Evolutionary conservation across 2,329 filamentous ascomycete species (phyloP).

Genomic region (Fusarium xylarioides): DNA sequence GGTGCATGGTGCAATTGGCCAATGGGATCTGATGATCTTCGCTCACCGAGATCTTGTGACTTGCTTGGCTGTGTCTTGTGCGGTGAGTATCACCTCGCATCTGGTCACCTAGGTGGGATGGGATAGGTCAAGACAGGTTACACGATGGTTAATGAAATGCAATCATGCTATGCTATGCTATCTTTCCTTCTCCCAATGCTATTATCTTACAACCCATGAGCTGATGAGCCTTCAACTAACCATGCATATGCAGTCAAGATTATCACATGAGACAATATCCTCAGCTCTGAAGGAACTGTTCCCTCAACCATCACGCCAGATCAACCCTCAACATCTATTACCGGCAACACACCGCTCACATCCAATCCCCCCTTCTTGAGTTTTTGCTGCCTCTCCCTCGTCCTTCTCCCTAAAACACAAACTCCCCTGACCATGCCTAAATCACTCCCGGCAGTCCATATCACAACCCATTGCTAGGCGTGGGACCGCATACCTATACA

Average conservation of each 20-base stretch:
- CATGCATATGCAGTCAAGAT: background rate
- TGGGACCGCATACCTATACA: slow-evolving; percentile 15
- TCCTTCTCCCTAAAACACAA: slow-evolving; percentile 7
- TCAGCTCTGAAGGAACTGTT: background rate
- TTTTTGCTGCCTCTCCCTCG: slow-evolving; percentile 2
- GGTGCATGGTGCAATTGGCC: slow-evolving; percentile 33
- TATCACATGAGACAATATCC: slow-evolving; percentile 3
- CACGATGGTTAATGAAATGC: background rate
- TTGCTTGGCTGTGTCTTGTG: slow-evolving; percentile 12
- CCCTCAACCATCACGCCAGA: slow-evolving; percentile 14
- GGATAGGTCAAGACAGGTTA: background rate
- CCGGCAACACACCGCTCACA: slow-evolving; percentile 9
- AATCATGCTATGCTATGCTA: slow-evolving; percentile 1
- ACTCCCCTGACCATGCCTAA: slow-evolving; percentile 16
- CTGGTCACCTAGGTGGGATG: background rate
- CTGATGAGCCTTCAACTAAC: background rate
- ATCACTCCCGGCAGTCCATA: slow-evolving; percentile 10
- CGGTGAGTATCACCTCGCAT: slow-evolving; percentile 16
- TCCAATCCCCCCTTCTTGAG: background rate
- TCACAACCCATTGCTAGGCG: slow-evolving; percentile 9
- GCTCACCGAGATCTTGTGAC: slow-evolving; percentile 33
- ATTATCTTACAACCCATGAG: slow-evolving; percentile 7
- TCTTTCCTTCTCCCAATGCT: background rate
- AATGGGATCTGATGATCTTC: slow-evolving; percentile 18
- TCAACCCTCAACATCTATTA: slow-evolving; percentile 6